Evolutionary conservation across 805 yeast genomes (phyloP), one percentile per base, ranked within the genome.

Genomic region (Scheffersomyces lignosus): DNA sequence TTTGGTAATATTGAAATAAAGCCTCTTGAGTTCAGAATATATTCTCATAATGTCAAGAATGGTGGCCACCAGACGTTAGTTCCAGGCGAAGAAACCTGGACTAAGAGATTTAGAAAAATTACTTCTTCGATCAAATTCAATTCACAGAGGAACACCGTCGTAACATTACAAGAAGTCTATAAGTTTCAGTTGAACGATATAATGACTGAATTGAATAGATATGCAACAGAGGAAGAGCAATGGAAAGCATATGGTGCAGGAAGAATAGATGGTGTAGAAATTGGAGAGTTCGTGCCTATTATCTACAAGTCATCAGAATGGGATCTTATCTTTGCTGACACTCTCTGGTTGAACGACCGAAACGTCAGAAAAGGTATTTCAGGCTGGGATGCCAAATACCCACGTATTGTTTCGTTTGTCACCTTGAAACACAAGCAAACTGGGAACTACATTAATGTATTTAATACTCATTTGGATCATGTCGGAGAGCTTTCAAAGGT

Each of bases 31-130:
- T 56, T 64, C 41, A 49, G 70, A 15, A 44, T 64, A n/a, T 64
- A 64, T 39, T 56, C 66, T 9, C 69, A 64, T 36, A 64, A 64
- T 45, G 48, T 64, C 36, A 62, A 60, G 29, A 61, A 56, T 38
- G 66, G 62, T 5, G 59, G 54, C 15, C 53, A 50, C 36, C 45
- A 38, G 5, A 33, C 29, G 6, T 42, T 58, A 4, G 57, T 34
- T 12, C 37, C 47, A 1, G 65, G 61, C 9, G 68, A 62, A 42
- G 43, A 36, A 23, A 43, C 49, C 16, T 62, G 68, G 68, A 27
- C 30, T 1, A 37, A 44, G 12, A 38, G 68, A 15, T 39, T 38
- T 24, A 43, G 43, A 18, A 44, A 38, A 35, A 38, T 51, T 26
- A 37, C 31, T 29, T 35, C 28, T 15, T 44, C 51, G 15, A 50